Evolutionary conservation across 306 rosid genomes (phyloP).

Genomic region (Quercus parvula): DNA sequence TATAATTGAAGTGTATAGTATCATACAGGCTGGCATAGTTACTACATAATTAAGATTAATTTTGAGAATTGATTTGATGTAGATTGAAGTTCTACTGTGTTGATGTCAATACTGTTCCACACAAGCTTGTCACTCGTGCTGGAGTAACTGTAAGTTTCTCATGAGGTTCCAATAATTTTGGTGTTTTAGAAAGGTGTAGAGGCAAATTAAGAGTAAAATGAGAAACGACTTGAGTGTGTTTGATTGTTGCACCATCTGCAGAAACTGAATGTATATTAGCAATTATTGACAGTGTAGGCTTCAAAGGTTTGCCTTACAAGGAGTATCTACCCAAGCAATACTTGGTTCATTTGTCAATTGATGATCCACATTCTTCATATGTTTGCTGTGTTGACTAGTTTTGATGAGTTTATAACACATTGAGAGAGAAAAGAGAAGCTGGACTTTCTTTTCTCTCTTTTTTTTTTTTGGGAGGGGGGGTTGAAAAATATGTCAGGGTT

Average conservation of each 20-base stretch:
- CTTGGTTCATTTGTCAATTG: not conserved
- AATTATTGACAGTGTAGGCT: not conserved
- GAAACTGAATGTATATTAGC: no score
- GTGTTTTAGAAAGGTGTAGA: not conserved
- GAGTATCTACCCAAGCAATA: not conserved
- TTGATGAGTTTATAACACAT: not conserved
- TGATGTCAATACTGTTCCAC: constrained; percentile 73
- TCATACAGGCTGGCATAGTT: not conserved
- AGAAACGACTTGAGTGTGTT: no score
- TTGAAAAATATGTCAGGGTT: not conserved
- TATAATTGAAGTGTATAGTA: not conserved
- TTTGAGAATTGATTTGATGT: constrained; percentile 26
- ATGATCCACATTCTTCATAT: not conserved
- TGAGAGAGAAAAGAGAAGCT: not conserved
- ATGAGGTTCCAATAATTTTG: not conserved
- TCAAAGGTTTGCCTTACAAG: not conserved
- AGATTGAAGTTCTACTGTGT: constrained; percentile 72
- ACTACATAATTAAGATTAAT: constrained; percentile 9
- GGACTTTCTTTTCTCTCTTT: not conserved
- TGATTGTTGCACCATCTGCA: not conserved
- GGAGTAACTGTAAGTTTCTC: constrained; percentile 80
- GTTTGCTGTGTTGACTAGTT: not conserved
- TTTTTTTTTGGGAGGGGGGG: not conserved
- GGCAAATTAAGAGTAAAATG: no score
- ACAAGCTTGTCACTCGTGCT: constrained; percentile 76